Conservation (phyloP, 495 filamentous ascomycete species). For the Aspergillus haitiensis region DNA sequence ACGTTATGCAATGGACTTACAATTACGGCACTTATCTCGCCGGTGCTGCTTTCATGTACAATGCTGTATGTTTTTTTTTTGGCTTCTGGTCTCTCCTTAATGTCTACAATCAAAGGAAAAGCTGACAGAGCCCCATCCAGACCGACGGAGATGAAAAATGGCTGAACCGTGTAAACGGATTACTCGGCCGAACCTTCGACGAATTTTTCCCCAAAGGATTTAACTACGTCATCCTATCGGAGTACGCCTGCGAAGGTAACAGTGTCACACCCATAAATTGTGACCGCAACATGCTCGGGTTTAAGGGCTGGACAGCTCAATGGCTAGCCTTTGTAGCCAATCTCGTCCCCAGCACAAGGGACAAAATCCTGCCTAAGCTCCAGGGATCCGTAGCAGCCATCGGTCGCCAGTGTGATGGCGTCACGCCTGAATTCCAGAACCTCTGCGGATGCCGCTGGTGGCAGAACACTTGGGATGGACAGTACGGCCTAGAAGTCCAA, state of each 20-base stretch:
- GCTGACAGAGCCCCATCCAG: constrained; percentile 34
- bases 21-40: constrained; percentile 65
- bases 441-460: constrained; percentile 72
- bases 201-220: constrained; percentile 56
- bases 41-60: constrained; percentile 68
- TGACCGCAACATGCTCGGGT: constrained; percentile 68
- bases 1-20: constrained; percentile 64
- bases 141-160: constrained; percentile 51
- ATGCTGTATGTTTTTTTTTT: constrained; percentile 43
- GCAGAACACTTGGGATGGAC: constrained; percentile 61
- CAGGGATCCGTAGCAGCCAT: constrained; percentile 62
- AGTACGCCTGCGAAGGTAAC: constrained; percentile 67
- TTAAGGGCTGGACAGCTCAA: constrained; percentile 73
- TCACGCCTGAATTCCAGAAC: constrained; percentile 38
- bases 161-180: constrained; percentile 51
- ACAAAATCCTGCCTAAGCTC: constrained; percentile 61
- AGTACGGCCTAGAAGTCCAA: constrained; percentile 52
- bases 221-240: constrained; percentile 55
- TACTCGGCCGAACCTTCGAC: constrained; percentile 47
- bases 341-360: constrained; percentile 55
- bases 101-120: constrained; percentile 16
- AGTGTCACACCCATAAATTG: constrained; percentile 44
- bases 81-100: constrained; percentile 16
- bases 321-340: constrained; percentile 73
- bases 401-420: constrained; percentile 60